These are phyloP conservation scores for Dendrothele bispora DNA, from an alignment of 768 basidiomycete species.

Conservation along the genomic window DNA sequence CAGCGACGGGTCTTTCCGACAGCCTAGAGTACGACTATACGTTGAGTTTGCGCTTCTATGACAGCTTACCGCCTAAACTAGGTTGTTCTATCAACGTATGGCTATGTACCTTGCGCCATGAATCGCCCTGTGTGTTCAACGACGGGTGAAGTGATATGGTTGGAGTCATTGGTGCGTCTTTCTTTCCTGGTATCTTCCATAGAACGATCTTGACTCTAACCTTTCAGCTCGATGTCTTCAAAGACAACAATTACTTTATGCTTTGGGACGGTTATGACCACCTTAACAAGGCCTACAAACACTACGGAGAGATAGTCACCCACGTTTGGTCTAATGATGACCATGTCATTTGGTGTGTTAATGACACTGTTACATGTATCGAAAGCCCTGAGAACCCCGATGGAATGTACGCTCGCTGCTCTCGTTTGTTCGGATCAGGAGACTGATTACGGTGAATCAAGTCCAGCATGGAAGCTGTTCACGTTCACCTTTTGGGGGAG, in stretches of 20 bases:
- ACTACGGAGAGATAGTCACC: conserved; percentile 10
- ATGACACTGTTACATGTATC: conserved; percentile 4
- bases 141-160: conserved; percentile 1
- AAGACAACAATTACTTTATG: conserved; percentile 10
- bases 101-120: not conserved
- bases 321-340: conserved; percentile 13
- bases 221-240: conserved; percentile 8
- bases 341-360: conserved; percentile 13
- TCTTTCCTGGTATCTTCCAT: not conserved
- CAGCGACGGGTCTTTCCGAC: not conserved
- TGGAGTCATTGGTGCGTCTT: not conserved
- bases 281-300: conserved; percentile 11
- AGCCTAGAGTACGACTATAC: not conserved
- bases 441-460: not conserved
- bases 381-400: conserved; percentile 13
- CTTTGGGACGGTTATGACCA: conserved; percentile 9
- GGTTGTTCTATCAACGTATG: not conserved
- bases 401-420: conserved; percentile 8
- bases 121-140: not conserved
- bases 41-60: not conserved
- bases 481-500: conserved; percentile 16
- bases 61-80: not conserved
- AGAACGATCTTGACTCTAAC: not conserved
- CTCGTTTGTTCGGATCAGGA: not conserved
- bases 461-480: conserved; percentile 13